Evolutionary conservation across 805 yeast genomes (phyloP).

Genomic region (Teunomyces stri): DNA sequence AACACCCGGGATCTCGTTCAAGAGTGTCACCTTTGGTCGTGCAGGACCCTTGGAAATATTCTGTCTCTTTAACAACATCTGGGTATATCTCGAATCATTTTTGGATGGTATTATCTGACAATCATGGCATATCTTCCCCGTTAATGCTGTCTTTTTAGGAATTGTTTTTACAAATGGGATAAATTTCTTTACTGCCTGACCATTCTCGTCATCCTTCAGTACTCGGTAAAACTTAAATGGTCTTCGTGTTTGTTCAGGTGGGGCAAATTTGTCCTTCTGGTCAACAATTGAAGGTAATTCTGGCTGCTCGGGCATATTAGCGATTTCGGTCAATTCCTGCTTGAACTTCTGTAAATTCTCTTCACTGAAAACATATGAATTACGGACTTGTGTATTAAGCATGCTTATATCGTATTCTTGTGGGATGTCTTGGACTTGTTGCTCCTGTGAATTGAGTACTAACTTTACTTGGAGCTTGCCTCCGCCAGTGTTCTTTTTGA

Average conservation of each 20-base stretch:
- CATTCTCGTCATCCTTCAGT: slow-evolving; percentile 26
- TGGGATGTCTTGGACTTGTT: slow-evolving; percentile 53
- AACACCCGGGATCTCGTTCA: slow-evolving; percentile 83
- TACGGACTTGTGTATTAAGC: slow-evolving; percentile 75
- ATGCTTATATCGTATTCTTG: slow-evolving; percentile 79
- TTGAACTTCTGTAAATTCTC: slow-evolving; percentile 65
- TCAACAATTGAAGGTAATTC: slow-evolving; percentile 36
- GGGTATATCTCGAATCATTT: slow-evolving; percentile 64
- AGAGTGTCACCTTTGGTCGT: slow-evolving; percentile 64
- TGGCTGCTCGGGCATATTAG: slow-evolving; percentile 54
- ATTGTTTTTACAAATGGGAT: slow-evolving; percentile 86
- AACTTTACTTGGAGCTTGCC: slow-evolving; percentile 51
- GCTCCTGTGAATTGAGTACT: slow-evolving; percentile 41
- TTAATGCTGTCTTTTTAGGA: slow-evolving; percentile 81
- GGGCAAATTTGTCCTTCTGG: slow-evolving; percentile 13
- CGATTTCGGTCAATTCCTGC: slow-evolving; percentile 50
- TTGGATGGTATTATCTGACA: slow-evolving; percentile 83
- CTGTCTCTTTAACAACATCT: slow-evolving; percentile 54
- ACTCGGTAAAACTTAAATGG: slow-evolving; percentile 27
- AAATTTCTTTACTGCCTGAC: slow-evolving; percentile 36
- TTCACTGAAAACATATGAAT: slow-evolving; percentile 86
- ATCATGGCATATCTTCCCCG: slow-evolving; percentile 89
- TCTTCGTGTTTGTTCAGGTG: slow-evolving; percentile 10
- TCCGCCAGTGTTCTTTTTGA: slow-evolving; percentile 47
- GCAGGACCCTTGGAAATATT: slow-evolving; percentile 50